Percentiles rank a stretch among this genome's conserved stretches.
phyloP scores from a whole-genome alignment of 345 rosid genomes.

The Firmiana major region DNA sequence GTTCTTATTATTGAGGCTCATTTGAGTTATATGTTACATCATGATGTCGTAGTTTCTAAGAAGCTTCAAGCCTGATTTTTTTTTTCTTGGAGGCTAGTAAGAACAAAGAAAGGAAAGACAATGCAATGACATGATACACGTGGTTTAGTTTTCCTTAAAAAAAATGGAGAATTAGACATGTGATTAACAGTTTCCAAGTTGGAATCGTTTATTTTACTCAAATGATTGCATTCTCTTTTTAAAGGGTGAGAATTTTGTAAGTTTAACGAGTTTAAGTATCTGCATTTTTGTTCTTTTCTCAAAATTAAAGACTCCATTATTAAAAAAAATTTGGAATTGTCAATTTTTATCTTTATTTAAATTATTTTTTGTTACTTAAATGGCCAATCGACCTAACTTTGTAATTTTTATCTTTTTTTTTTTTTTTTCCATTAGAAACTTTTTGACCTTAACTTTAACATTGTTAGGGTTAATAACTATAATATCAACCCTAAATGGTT shows the following conservation, averaged over 20 bases:
- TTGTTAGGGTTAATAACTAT: no score
- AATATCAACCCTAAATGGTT: no score
- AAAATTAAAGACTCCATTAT: no score
- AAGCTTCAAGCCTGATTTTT: not conserved
- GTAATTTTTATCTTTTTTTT: no score
- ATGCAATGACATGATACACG: not conserved
- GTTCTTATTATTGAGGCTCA: not conserved
- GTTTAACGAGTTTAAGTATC: no score
- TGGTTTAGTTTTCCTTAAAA: not conserved
- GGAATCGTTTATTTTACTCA: not conserved
- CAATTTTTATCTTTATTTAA: not conserved
- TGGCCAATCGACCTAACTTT: not conserved
- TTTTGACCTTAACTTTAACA: no score
- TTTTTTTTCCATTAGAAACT: not conserved
- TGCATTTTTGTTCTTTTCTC: no score
- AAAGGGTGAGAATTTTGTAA: no score
- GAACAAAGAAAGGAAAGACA: not conserved
- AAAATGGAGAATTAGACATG: not conserved
- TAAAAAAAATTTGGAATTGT: no score
- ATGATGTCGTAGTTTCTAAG: not conserved
- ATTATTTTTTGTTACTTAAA: not conserved
- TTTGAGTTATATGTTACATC: not conserved
- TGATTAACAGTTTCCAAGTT: not conserved
- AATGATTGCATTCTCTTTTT: no score
- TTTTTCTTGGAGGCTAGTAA: no score